Percentiles rank a stretch among this genome's conserved stretches.
Evolutionary conservation across 805 yeast genomes (phyloP).

Genomic region (Ogataea glucozyma): DNA sequence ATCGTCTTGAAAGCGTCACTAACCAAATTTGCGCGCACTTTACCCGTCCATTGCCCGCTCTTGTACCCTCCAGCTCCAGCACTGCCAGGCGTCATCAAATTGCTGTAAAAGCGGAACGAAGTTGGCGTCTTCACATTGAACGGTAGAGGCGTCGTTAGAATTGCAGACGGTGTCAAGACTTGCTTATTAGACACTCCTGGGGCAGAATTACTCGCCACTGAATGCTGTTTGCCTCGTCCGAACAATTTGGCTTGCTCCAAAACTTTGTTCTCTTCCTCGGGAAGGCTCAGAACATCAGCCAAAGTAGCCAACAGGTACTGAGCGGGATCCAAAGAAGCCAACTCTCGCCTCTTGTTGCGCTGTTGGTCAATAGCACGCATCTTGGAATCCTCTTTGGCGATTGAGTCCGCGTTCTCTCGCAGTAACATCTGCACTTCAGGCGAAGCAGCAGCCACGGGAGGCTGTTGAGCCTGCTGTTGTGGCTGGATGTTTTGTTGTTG

Average conservation of each 20-base stretch:
- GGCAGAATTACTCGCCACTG: no score
- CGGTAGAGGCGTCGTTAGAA: slow-evolving; percentile 40
- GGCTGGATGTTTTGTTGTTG: not conserved
- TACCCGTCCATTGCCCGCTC: slow-evolving; percentile 32
- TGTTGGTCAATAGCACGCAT: slow-evolving; percentile 39
- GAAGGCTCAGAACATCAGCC: slow-evolving; percentile 49
- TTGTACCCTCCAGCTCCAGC: slow-evolving; percentile 8
- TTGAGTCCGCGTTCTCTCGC: slow-evolving; percentile 32
- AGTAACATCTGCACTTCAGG: slow-evolving; percentile 34
- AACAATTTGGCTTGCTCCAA: slow-evolving; percentile 27
- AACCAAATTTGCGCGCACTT: slow-evolving; percentile 46
- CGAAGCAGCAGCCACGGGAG: slow-evolving; percentile 19
- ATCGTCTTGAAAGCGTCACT: slow-evolving; percentile 48
- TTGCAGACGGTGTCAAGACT: slow-evolving; percentile 41
- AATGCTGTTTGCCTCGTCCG: no score
- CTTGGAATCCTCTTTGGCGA: slow-evolving; percentile 32
- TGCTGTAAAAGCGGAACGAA: slow-evolving; percentile 37
- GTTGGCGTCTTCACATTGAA: slow-evolving; percentile 41
- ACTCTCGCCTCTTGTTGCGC: slow-evolving; percentile 46
- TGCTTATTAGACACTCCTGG: no score
- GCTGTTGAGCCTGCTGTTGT: not conserved
- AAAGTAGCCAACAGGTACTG: slow-evolving; percentile 52
- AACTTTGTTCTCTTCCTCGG: slow-evolving; percentile 38
- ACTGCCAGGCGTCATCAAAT: slow-evolving; percentile 22
- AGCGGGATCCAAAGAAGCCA: slow-evolving; percentile 47